phyloP scores from a whole-genome alignment of 164 flowering plant species.

The Chimonanthus salicifolius region DNA sequence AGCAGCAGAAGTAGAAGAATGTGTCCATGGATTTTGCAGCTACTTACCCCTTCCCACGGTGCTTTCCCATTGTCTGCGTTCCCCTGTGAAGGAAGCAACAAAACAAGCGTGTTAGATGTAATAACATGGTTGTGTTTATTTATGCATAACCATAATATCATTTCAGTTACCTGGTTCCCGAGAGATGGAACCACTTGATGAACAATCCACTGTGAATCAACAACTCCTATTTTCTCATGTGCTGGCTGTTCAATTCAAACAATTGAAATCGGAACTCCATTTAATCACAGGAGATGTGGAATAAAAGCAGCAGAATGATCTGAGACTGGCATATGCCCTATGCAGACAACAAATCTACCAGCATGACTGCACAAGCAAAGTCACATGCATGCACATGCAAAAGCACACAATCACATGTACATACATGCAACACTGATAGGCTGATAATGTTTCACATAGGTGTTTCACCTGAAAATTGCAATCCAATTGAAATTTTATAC shows the following conservation, averaged over 20 bases:
- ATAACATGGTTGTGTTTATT: not conserved
- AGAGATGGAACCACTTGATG: constrained; percentile 88
- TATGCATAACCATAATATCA: not conserved
- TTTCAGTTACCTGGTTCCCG: constrained; percentile 64
- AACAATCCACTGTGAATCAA: constrained; percentile 93
- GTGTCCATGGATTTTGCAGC: not conserved
- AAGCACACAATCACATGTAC: too few relatives aligned
- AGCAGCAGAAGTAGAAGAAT: not conserved
- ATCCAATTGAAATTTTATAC: too few relatives aligned
- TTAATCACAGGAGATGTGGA: too few relatives aligned
- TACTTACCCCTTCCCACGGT: constrained; percentile 76
- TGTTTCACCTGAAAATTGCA: too few relatives aligned
- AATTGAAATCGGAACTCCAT: not conserved
- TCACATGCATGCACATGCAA: too few relatives aligned
- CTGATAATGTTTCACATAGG: too few relatives aligned
- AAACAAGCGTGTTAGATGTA: not conserved
- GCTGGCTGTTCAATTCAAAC: constrained; percentile 51
- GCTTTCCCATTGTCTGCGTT: constrained; percentile 46
- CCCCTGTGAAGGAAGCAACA: constrained; percentile 40
- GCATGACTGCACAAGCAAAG: too few relatives aligned
- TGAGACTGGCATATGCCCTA: too few relatives aligned
- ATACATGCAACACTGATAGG: too few relatives aligned
- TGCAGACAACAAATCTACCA: too few relatives aligned
- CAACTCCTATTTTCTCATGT: constrained; percentile 93
- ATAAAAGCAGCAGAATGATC: too few relatives aligned